Base-by-base conservation (phyloP, 139 green algal genomes). In the Ettlia oleoabundans region DNA sequence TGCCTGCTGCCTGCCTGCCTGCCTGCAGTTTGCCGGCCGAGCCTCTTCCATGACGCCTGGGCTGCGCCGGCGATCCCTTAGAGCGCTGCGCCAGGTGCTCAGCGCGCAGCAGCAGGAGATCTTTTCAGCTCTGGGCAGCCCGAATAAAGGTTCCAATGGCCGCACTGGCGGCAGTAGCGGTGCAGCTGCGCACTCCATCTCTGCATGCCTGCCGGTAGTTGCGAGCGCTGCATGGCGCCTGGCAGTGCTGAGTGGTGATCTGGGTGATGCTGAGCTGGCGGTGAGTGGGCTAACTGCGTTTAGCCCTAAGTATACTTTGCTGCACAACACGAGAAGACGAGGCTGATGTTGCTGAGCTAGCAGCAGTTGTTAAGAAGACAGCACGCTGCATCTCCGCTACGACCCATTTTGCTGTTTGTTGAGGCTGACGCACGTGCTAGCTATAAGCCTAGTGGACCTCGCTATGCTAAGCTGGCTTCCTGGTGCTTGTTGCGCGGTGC, bases 191-290 rank as follows among this genome's bases (percentile, higher is more conserved):
- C 22, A 63, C 37, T 33, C 51, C 38, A 55, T n/a, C 10, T 35
- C 6, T 33, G 70, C 19, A 19, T 85, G 53, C 52, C 28, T 35
- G 69, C 80, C 78, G 1, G 72, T 76, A 43, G 88, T 91, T 8
- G 83, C 81, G 19, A 65, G 69, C 26, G 80, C 87, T 15, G 81
- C 82, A 1, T 94, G 88, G 86, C 80, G 74, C 26, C 80, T 94
- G 51, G 89, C 85, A 0, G 62, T 82, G 68, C 70, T 90, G n/a
- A 84, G 74, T n/a, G 58, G 67, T 0, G 80, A 90, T 30, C 67
- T 85, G 35, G 79, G 37, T 0, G 87, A 92, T 62, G 52, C 40
- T 26, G 61, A 78, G 35, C 73, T 93, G 52, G 78, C 84, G 41
- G 84, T 76, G 65, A 32, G 78, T 0, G 55, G 32, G 30, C 63